Evolutionary conservation across 106 monocot species (phyloP), one percentile per base, ranked within the genome.

Genomic region (Hemerocallis citrina): DNA sequence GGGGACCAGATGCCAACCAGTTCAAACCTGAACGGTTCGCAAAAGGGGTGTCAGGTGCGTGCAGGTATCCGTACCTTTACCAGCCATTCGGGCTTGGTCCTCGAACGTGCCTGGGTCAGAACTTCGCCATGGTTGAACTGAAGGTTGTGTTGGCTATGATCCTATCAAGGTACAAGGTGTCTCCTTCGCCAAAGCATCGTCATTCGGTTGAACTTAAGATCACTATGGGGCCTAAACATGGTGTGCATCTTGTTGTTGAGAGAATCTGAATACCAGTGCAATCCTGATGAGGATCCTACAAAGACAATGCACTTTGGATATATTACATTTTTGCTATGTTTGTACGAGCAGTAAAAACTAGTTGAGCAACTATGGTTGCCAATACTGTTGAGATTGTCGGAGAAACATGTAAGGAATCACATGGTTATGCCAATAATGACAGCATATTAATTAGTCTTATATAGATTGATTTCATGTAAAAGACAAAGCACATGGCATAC

Each of bases 1-100:
- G 93, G 93, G 93, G 93, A 7, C 59, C 68, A 5, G 92, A 87
- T 38, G 83, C 59, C 22, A 12, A 79, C 42, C 55, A 78, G 35
- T 92, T 92, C 73, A 81, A 77, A 0, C 88, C 92, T 0, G 75
- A 73, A 12, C 76, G 88, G 17, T 92, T 92, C 59, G 48, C 73
- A 0, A 22, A 55, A 3, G 84, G 92, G 15, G 69, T 88, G 19
- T 36, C 68, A 0, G 63, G 74, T 17, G 84, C 92, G 3, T 92
- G 88, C 70, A 70, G 64, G 39, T n/a, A 50, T 30, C 84, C 87
- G 0, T 73, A 81, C 37, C 64, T 68, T 62, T 92, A 88, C 63
- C 68, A 78, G 19, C 92, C 92, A 0, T 92, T 92, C 13, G 92
- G 92, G 4, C 12, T 59, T 3, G 92, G 92, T 1, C 14, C 72